phyloP scores from a whole-genome alignment of 176 grass and related monocot genomes.

The Musa troglodytarum region DNA sequence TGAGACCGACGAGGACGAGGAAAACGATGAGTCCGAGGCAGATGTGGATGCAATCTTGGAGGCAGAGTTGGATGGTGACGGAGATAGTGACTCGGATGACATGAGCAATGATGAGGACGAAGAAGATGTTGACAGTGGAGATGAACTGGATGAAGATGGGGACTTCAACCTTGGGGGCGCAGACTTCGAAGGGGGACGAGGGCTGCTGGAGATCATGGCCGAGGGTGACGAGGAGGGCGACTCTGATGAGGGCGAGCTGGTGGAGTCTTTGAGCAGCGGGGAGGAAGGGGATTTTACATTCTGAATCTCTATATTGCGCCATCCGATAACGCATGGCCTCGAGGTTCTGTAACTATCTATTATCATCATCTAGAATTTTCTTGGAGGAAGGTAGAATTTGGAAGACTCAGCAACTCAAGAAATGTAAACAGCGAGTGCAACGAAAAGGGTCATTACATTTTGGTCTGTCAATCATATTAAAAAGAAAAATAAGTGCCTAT shows the following conservation, averaged over 20 bases:
- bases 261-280: slow-evolving; percentile 58
- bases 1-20: slow-evolving; percentile 55
- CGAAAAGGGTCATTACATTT: too few relatives aligned
- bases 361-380: too few relatives aligned
- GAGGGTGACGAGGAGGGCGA: slow-evolving; percentile 28
- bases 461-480: too few relatives aligned
- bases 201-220: slow-evolving; percentile 53
- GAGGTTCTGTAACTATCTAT: too few relatives aligned
- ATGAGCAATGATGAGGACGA: slow-evolving; percentile 43
- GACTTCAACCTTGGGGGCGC: slow-evolving; percentile 45
- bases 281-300: slow-evolving; percentile 37
- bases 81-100: slow-evolving; percentile 61
- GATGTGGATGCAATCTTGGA: slow-evolving; percentile 29
- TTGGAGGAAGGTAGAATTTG: too few relatives aligned
- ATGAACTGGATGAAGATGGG: slow-evolving; percentile 42
- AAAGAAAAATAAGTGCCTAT: too few relatives aligned
- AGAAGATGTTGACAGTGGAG: slow-evolving; percentile 51
- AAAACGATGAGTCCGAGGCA: slow-evolving; percentile 63
- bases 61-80: slow-evolving; percentile 24
- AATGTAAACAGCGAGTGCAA: too few relatives aligned
- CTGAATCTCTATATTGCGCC: neutral
- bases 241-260: slow-evolving; percentile 35
- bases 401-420: too few relatives aligned
- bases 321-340: too few relatives aligned
- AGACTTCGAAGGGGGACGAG: slow-evolving; percentile 44